Evolutionary conservation across 345 rosid genomes (phyloP), one percentile per base, ranked within the genome.

Genomic region (Dimocarpus longan): DNA sequence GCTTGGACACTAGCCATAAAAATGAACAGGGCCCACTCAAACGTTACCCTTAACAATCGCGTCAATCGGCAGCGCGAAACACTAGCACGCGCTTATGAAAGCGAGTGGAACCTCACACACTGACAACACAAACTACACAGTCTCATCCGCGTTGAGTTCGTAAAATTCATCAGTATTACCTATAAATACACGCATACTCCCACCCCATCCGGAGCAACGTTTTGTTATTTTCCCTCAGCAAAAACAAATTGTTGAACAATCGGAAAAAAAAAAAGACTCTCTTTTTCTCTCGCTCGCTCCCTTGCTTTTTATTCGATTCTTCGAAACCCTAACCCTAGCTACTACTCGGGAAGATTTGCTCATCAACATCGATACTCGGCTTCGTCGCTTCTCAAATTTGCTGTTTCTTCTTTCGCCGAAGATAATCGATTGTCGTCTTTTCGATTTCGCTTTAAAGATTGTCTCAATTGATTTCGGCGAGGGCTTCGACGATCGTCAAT

Each of bases 271-370:
- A 40, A n/a, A 66, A 13, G 12, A 6, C 8, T 7, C 8, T 46
- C 5, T 32, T 32, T 32, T 3, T 32, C 37, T 32, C 28, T 60
- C 32, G 0, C 37, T 50, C 3, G 44, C 15, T 59, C 46, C 4
- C 44, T 50, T 46, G 6, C 28, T 56, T 9, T 32, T 24, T 66
- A n/a, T 66, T 12, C 22, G 65, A 15, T 66, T 54, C 19, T 39
- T 39, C 6, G 52, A 67, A 76, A 39, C 79, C 73, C 79, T 76
- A 67, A 52, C 72, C 48, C 78, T 66, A 37, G 18, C 18, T 10
- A 11, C 37, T 43, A 0, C 44, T 44, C 13, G n/a, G 65, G 46
- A 65, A 22, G 16, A 60, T 52, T 22, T 62, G 69, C 10, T 56
- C 37, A 6, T 64, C 52, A 43, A 24, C 57, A 8, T 39, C 32